A percentile compares a stretch with the other conserved stretches of the same genome.
Evolutionary conservation across 768 basidiomycete species (phyloP).

Genomic region (Paxillus ammoniavirescens): DNA sequence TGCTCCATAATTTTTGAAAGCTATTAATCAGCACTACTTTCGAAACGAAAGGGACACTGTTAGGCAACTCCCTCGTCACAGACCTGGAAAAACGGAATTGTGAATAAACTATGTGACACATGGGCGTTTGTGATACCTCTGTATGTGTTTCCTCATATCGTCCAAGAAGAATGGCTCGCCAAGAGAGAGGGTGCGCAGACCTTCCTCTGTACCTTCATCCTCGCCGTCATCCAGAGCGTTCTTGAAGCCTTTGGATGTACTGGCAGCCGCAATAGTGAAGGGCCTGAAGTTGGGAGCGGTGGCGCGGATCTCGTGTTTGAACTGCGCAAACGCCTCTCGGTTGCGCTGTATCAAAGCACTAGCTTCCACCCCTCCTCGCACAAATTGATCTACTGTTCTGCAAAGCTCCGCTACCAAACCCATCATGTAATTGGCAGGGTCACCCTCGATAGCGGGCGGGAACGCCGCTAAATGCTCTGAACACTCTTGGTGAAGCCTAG

Average conservation of each 20-base stretch:
- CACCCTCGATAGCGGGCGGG: conserved; percentile 30
- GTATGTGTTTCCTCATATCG: conserved; percentile 34
- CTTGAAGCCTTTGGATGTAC: background rate
- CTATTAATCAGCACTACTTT: conserved; percentile 28
- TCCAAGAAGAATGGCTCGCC: conserved; percentile 18
- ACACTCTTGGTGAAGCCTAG: conserved; percentile 24
- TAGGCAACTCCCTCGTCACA: conserved; percentile 36
- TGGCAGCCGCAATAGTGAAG: background rate
- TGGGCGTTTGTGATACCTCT: conserved; percentile 20
- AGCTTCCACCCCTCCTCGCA: conserved; percentile 26
- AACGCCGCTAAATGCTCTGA: conserved; percentile 23
- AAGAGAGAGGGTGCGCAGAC: background rate
- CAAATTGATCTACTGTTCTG: conserved; percentile 26
- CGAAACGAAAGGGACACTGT: conserved; percentile 34
- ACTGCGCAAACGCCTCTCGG: conserved; percentile 23
- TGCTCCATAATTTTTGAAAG: conserved; percentile 31
- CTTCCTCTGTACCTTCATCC: background rate
- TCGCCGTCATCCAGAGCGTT: background rate
- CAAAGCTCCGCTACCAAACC: conserved; percentile 35
- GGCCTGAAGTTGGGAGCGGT: conserved; percentile 40
- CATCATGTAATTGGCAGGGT: conserved; percentile 38
- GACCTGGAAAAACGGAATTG: conserved; percentile 19
- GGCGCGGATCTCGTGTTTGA: conserved; percentile 32
- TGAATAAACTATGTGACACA: background rate
- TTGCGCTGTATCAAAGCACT: conserved; percentile 32